phyloP scores from a whole-genome alignment of 805 yeast genomes.

The Candida saitoana region DNA sequence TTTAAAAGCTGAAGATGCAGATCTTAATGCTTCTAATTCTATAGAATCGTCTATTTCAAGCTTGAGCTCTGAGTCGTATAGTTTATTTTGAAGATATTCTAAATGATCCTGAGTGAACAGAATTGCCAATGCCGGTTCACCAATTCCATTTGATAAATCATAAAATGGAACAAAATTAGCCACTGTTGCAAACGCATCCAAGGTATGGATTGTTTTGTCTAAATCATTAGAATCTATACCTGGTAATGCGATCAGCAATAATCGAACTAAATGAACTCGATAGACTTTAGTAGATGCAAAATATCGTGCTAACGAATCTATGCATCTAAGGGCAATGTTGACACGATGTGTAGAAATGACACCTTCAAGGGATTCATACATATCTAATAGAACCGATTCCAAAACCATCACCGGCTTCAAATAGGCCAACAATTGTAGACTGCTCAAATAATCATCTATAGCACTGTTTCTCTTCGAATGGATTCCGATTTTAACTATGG shows the following conservation, averaged over 20 bases:
- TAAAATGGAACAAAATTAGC: constrained; percentile 70
- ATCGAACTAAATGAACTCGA: constrained; percentile 74
- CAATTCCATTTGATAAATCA: constrained; percentile 49
- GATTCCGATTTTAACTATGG: constrained; percentile 62
- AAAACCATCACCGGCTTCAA: constrained; percentile 53
- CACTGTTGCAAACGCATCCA: constrained; percentile 65
- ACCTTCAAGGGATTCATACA: constrained; percentile 71
- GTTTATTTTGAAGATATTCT: constrained; percentile 45
- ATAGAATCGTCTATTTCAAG: constrained; percentile 41
- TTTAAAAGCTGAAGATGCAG: constrained; percentile 70
- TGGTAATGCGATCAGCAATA: constrained; percentile 64
- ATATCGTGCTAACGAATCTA: constrained; percentile 61
- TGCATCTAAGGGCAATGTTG: constrained; percentile 62
- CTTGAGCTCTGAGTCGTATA: constrained; percentile 24
- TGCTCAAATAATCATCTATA: constrained; percentile 53
- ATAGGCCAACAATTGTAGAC: constrained; percentile 61
- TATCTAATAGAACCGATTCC: constrained; percentile 57
- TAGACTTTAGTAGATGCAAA: constrained; percentile 61
- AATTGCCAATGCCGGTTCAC: constrained; percentile 31
- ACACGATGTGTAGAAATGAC: constrained; percentile 78
- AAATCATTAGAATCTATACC: constrained; percentile 90
- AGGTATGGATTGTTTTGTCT: constrained; percentile 61
- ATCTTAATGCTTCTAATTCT: constrained; percentile 56
- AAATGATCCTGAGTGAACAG: constrained; percentile 68
- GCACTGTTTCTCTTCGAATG: constrained; percentile 64